Percentiles rank a stretch among this genome's conserved stretches.
Evolutionary conservation across 805 yeast genomes (phyloP).

Genomic region (Candida vaughaniae): DNA sequence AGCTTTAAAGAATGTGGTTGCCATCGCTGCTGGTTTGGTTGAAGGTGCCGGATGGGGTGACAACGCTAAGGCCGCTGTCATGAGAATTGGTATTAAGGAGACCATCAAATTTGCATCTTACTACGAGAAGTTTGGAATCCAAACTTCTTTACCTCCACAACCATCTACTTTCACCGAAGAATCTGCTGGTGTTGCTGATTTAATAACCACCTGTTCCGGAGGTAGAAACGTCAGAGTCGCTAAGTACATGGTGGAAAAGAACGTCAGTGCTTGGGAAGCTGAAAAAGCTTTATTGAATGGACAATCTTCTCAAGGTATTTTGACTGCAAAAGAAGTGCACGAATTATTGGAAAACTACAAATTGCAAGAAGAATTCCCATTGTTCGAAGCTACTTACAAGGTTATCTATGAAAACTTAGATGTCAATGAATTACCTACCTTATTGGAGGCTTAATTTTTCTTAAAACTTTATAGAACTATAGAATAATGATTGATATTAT

Average conservation of each 20-base stretch:
- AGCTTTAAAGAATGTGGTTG: conserved; percentile 94
- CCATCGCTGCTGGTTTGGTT: conserved; percentile 94
- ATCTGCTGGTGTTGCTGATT: conserved; percentile 96
- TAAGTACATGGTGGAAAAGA: conserved; percentile 76
- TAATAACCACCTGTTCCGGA: conserved; percentile 96
- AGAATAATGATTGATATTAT: not conserved
- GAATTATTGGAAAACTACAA: conserved; percentile 63
- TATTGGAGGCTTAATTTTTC: conserved; percentile 50
- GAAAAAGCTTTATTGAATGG: conserved; percentile 89
- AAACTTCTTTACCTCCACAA: conserved; percentile 54
- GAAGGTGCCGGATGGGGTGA: conserved; percentile 99
- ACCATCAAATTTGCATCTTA: conserved; percentile 74
- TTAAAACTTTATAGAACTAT: conserved; percentile 2
- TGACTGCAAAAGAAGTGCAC: conserved; percentile 88
- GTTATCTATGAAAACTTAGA: conserved; percentile 74
- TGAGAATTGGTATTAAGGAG: conserved; percentile 93
- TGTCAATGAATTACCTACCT: conserved; percentile 71
- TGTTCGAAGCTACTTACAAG: conserved; percentile 75
- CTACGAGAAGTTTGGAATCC: conserved; percentile 57
- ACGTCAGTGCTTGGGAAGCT: conserved; percentile 73
- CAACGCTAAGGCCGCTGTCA: conserved; percentile 95
- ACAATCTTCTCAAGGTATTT: conserved; percentile 94
- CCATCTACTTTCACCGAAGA: conserved; percentile 87
- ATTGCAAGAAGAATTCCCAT: conserved; percentile 72
- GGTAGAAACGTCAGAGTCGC: conserved; percentile 96